Percentiles rank a stretch among this genome's conserved stretches.
Conservation (phyloP, 2,329 filamentous ascomycete genomes). For the Reticulascus tulasneorum region DNA sequence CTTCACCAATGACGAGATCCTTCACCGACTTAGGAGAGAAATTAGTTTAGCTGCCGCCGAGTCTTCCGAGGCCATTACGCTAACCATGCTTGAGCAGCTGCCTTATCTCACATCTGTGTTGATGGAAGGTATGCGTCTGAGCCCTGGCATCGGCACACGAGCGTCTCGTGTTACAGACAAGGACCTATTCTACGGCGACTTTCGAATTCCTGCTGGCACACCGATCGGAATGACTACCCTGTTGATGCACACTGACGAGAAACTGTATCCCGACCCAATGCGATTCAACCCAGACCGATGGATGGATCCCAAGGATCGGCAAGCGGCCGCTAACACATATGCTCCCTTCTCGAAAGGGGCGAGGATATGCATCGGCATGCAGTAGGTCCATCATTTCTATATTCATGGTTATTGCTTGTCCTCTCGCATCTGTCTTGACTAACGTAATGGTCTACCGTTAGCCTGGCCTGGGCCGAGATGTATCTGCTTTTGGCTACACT, state of each 20-base stretch:
- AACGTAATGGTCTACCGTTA: no score
- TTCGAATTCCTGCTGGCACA: background rate
- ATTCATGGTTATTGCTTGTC: no score
- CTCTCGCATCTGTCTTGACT: no score
- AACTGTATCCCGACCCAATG: slow-evolving; percentile 32
- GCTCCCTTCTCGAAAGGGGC: background rate
- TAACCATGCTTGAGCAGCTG: background rate
- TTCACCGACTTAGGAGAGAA: slow-evolving; percentile 13
- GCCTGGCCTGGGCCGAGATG: slow-evolving; percentile 10
- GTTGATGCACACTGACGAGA: slow-evolving; percentile 39
- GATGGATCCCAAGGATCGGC: slow-evolving; percentile 29
- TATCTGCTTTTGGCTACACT: slow-evolving; percentile 9
- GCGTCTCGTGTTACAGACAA: background rate
- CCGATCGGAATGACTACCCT: background rate
- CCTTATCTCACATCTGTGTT: background rate
- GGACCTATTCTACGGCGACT: background rate
- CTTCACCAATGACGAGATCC: slow-evolving; percentile 12
- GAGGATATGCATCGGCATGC: background rate
- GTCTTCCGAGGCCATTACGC: background rate
- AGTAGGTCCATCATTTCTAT: no score
- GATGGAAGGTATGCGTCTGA: background rate
- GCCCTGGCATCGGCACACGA: background rate
- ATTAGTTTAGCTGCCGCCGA: slow-evolving; percentile 1
- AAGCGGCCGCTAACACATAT: slow-evolving; percentile 29
- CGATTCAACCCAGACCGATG: slow-evolving; percentile 36